phyloP scores from a whole-genome alignment of 2,329 filamentous ascomycete species.

The Dactylonectria estremocensis region DNA sequence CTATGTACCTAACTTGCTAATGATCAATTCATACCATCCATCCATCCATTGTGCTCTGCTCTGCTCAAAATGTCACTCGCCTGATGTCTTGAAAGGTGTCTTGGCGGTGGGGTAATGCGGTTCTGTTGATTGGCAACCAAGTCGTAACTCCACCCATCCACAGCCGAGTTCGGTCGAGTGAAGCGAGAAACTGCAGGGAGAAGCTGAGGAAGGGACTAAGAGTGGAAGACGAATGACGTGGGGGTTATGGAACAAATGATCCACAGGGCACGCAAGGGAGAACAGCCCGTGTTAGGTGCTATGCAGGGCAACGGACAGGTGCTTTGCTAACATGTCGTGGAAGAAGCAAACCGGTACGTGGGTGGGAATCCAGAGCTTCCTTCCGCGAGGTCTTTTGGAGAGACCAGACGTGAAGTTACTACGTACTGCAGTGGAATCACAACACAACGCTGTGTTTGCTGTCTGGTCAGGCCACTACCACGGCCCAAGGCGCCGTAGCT shows the following conservation, averaged over 20 bases:
- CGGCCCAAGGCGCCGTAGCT: background rate
- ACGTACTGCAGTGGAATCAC: too few species aligned
- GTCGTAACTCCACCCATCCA: background rate
- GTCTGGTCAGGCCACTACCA: background rate
- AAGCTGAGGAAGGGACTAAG: background rate
- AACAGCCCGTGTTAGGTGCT: too few species aligned
- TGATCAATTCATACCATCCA: too few species aligned
- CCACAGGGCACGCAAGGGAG: background rate
- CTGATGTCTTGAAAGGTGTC: background rate
- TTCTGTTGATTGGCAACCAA: constrained; percentile 4
- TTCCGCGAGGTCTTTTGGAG: background rate
- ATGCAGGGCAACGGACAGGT: background rate
- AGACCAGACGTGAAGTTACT: too few species aligned
- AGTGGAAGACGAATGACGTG: background rate
- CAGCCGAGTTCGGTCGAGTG: background rate
- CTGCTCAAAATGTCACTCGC: background rate
- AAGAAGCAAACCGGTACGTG: background rate
- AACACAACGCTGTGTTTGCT: background rate
- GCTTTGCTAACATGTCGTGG: background rate
- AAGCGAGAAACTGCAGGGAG: background rate
- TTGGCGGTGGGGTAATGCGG: constrained; percentile 1
- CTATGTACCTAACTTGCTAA: too few species aligned
- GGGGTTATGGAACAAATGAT: background rate
- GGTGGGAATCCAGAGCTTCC: background rate
- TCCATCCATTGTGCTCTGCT: too few species aligned